Evolutionary conservation across 108 stramenopile species (phyloP).

Genomic region (Thalassiosira profunda): DNA sequence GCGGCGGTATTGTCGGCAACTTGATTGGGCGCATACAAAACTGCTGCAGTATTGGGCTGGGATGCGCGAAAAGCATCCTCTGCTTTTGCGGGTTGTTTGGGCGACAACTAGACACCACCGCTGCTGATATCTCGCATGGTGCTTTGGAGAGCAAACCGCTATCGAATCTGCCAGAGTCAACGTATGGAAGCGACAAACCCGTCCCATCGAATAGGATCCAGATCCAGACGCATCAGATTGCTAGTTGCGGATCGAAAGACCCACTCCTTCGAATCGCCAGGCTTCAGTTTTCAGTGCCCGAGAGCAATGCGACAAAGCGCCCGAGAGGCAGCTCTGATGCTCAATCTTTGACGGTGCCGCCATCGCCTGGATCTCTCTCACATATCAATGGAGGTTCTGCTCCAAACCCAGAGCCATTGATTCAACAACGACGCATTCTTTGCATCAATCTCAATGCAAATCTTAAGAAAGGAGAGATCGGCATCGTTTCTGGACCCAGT

Average conservation of each 20-base stretch:
- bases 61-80: neutral
- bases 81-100: constrained; percentile 10
- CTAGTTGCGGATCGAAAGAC: neutral
- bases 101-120: neutral
- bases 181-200: neutral
- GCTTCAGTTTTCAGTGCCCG: constrained; percentile 39
- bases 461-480: constrained; percentile 45
- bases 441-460: constrained; percentile 27
- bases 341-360: neutral
- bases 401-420: neutral
- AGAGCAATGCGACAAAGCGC: constrained; percentile 20
- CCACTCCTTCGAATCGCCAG: constrained; percentile 24
- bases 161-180: constrained; percentile 8
- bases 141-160: constrained; percentile 9
- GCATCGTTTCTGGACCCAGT: constrained; percentile 32
- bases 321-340: neutral
- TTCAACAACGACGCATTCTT: constrained; percentile 26
- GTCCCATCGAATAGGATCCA: constrained; percentile 3
- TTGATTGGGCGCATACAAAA: neutral
- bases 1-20: neutral
- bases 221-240: constrained; percentile 11
- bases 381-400: neutral
- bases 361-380: constrained; percentile 1
- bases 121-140: constrained; percentile 1
- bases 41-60: neutral